phyloP scores from a whole-genome alignment of 148 eudicot genomes.

The Polygonum aviculare region DNA sequence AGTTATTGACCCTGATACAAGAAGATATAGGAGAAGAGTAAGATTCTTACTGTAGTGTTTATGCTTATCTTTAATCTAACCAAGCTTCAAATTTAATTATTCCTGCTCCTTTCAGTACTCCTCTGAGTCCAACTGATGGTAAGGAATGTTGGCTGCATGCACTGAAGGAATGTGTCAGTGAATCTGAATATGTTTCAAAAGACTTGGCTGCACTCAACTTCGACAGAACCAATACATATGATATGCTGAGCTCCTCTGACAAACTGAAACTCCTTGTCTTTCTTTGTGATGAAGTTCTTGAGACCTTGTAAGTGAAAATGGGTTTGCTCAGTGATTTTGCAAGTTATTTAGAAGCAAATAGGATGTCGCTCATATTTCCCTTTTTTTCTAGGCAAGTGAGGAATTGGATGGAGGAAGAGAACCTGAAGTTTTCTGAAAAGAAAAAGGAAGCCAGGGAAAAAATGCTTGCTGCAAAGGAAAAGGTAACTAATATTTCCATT shows the following conservation, averaged over 20 bases:
- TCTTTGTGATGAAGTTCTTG: slow-evolving; percentile 80
- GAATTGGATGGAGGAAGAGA: slow-evolving; percentile 59
- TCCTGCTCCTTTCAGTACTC: slow-evolving; percentile 24
- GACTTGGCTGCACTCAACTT: slow-evolving; percentile 36
- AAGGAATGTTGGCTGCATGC: slow-evolving; percentile 43
- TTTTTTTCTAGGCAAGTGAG: slow-evolving; percentile 46
- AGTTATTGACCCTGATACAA: slow-evolving; percentile 40
- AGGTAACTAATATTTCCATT: slow-evolving; percentile 30
- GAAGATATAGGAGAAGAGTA: slow-evolving; percentile 48
- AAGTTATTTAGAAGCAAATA: background rate
- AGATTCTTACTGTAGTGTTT: background rate
- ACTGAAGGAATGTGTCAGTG: slow-evolving; percentile 37
- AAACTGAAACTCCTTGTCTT: slow-evolving; percentile 60
- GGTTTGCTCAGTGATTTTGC: background rate
- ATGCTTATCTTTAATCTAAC: background rate
- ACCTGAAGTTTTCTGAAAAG: slow-evolving; percentile 30
- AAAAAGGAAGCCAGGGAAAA: slow-evolving; percentile 59
- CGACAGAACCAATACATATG: slow-evolving; percentile 46
- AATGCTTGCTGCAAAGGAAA: slow-evolving; percentile 49
- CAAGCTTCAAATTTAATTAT: slow-evolving; percentile 4
- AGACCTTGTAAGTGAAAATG: slow-evolving; percentile 43
- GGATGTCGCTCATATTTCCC: background rate
- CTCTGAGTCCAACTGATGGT: slow-evolving; percentile 26
- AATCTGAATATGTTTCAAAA: slow-evolving; percentile 29
- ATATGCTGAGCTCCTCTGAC: slow-evolving; percentile 44